These are phyloP conservation scores for Scortechinia acanthostroma DNA, from an alignment of 2,329 filamentous ascomycete species.

Conservation along the genomic window DNA sequence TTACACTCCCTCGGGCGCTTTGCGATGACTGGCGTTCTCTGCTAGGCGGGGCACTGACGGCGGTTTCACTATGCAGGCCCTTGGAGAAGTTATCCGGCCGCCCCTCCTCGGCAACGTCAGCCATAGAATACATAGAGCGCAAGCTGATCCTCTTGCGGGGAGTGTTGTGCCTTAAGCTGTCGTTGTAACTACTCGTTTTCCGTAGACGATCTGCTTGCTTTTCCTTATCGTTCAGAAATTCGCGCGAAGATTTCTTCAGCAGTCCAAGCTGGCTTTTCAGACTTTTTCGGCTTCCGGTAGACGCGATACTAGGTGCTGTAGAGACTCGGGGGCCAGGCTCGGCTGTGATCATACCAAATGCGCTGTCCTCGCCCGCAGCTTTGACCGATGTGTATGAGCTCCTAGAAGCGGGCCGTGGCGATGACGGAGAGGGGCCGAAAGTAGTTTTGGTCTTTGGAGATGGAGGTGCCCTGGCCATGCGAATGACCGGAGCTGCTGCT, in stretches of 20 bases:
- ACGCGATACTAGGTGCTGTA: not conserved
- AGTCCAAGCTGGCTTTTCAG: not conserved
- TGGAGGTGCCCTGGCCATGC: slow-evolving; percentile 1
- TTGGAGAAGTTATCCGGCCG: not conserved
- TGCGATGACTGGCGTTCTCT: not conserved
- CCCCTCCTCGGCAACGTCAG: not conserved
- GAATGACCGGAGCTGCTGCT: not conserved
- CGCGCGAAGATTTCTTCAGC: not conserved
- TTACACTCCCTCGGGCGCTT: no score
- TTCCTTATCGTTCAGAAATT: not conserved
- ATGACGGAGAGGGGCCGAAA: not conserved
- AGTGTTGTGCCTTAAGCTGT: not conserved
- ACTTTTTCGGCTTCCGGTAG: not conserved
- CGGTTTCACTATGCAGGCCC: not conserved
- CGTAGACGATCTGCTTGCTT: not conserved
- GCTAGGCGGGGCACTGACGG: not conserved
- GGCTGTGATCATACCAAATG: not conserved
- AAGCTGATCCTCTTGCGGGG: not conserved
- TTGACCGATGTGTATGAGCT: not conserved
- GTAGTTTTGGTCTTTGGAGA: not conserved
- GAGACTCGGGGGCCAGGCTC: not conserved
- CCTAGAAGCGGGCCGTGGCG: not conserved
- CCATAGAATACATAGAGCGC: not conserved
- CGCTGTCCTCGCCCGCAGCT: not conserved
- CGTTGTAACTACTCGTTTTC: not conserved